Base-by-base conservation (phyloP, 2,329 filamentous ascomycete genomes). In the Chrysoporthe austroafricana region DNA sequence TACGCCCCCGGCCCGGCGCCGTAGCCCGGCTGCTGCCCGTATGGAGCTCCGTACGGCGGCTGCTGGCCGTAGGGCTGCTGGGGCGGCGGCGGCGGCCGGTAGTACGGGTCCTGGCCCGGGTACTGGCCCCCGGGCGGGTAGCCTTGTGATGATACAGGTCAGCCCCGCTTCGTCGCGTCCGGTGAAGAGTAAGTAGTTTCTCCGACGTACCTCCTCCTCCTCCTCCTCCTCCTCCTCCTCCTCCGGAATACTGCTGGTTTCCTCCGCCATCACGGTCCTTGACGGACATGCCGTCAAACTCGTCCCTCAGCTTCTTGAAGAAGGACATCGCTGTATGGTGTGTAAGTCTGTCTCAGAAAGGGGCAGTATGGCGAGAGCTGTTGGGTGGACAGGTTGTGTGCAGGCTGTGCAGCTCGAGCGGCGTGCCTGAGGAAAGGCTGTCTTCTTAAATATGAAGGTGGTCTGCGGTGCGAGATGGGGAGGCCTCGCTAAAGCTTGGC, bases 261-360 rank as follows among this genome's bases (percentile, higher is more conserved):
- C 69, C 70, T 54, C 72, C 69, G 50, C 71, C 74, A 44, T 69
- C 60, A 42, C 68, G 59, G 65, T 80, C 78, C 60, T 77, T 77
- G 52, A 74, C 71, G 58, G 71, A 59, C 57, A 84, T 76, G 70
- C 81, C 80, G 70, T 83, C 80, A 34, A 80, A 76, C 63, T 79
- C 75, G 44, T 76, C 75, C 62, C 73, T 73, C 32, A 79, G 72
- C 65, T 78, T 79, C 70, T 74, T 75, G 66, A 80, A 76, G 66
- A 79, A 78, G 9, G 77, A 78, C 77, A 79, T 42, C 13, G 21
- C 14, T 8, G 21, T 3, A 2, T 18, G n/a, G 13, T 43, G 57
- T 26, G 9, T 43, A 2, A 16, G 16, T n/a, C 18, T 11, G 3
- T 18, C n/a, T 39, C 18, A 42, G 36, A 57, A 42, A 39, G 14